Conservation (phyloP, 768 basidiomycete species). For the Xanthoconium purpureum region DNA sequence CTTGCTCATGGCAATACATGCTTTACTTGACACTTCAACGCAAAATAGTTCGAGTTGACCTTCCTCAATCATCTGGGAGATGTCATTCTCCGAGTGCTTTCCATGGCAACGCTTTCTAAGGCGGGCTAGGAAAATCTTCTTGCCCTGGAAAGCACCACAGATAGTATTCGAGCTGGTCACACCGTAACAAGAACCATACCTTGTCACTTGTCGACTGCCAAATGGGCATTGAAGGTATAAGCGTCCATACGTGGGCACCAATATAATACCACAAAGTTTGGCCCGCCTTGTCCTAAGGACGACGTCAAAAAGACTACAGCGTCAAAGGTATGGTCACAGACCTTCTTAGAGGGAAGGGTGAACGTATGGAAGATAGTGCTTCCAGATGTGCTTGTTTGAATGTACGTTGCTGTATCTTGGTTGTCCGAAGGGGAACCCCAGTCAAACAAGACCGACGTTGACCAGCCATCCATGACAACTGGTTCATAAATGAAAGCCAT, state of each 20-base stretch:
- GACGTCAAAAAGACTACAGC: slow-evolving; percentile 3
- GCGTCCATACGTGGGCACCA: slow-evolving; percentile 46
- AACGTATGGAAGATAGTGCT: slow-evolving; percentile 48
- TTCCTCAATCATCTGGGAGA: slow-evolving; percentile 37
- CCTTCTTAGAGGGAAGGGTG: slow-evolving; percentile 45
- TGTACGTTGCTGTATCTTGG: slow-evolving; percentile 32
- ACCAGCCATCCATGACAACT: slow-evolving; percentile 47
- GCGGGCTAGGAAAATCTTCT: slow-evolving; percentile 35
- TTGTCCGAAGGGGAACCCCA: slow-evolving; percentile 45
- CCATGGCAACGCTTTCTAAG: slow-evolving; percentile 36
- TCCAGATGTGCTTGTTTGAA: slow-evolving; percentile 22
- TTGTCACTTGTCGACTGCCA: slow-evolving; percentile 40
- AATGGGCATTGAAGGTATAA: slow-evolving; percentile 29
- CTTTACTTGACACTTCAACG: slow-evolving; percentile 34
- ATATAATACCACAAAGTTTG: slow-evolving; percentile 45
- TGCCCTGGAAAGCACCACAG: slow-evolving; percentile 20
- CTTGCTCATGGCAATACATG: slow-evolving; percentile 17
- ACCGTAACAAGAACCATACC: slow-evolving; percentile 24
- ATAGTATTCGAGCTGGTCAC: background rate
- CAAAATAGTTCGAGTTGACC: slow-evolving; percentile 47
- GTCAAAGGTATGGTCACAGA: slow-evolving; percentile 12
- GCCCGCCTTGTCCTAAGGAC: slow-evolving; percentile 30
- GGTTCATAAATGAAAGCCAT: slow-evolving; percentile 57
- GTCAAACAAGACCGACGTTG: slow-evolving; percentile 47
- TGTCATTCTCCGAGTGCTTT: slow-evolving; percentile 31